These are phyloP conservation scores for Theileria orientalis DNA, from an alignment of 169 alveolate genomes.

Conservation along the genomic window DNA sequence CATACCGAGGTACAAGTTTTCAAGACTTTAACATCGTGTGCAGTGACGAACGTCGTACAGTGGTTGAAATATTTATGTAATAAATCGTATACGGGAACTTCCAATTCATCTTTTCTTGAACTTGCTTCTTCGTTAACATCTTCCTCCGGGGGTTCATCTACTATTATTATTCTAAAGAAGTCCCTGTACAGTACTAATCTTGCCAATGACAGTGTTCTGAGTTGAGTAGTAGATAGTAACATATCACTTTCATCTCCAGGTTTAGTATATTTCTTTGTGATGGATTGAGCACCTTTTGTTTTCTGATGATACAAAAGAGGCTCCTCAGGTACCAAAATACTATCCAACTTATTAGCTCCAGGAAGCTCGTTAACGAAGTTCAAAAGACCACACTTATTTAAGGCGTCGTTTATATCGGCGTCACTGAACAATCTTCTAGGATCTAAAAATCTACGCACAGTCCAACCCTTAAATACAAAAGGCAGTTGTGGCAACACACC, in stretches of 20 bases:
- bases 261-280: no score
- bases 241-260: no score
- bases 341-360: no score
- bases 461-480: no score
- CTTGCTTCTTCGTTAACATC: neutral
- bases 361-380: no score
- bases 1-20: no score
- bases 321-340: no score
- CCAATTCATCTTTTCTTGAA: neutral
- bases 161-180: slow-evolving; percentile 67
- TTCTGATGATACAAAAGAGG: slow-evolving; percentile 14
- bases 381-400: slow-evolving; percentile 58
- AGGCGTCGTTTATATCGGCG: slow-evolving; percentile 27
- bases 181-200: slow-evolving; percentile 69
- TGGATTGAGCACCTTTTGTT: slow-evolving; percentile 2
- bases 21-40: no score
- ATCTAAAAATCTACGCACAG: no score
- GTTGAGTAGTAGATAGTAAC: slow-evolving; percentile 34
- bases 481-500: no score
- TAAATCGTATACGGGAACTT: slow-evolving; percentile 40
- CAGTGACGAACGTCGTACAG: no score
- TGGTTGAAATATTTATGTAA: slow-evolving; percentile 35
- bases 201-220: slow-evolving; percentile 74
- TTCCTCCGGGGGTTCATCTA: slow-evolving; percentile 82
- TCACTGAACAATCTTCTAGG: slow-evolving; percentile 42